Evolutionary conservation across 345 rosid species (phyloP).

Genomic region (Eucalyptus pauciflora): DNA sequence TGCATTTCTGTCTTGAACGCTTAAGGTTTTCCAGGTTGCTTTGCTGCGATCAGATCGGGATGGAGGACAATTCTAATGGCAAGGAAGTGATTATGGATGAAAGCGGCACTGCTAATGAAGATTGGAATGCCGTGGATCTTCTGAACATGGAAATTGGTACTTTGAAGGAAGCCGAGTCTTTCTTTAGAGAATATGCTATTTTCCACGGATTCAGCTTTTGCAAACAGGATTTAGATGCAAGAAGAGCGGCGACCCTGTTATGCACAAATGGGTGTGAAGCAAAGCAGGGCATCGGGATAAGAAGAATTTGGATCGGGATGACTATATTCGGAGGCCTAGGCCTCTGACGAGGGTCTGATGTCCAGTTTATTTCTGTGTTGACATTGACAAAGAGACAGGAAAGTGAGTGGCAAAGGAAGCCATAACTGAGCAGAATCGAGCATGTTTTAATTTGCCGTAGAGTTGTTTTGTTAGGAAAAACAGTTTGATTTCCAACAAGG

Average conservation of each 20-base stretch:
- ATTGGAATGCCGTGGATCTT: no score
- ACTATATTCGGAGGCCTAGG: background rate
- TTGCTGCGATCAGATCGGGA: fast-evolving
- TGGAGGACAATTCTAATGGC: no score
- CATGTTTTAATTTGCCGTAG: background rate
- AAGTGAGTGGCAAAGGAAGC: background rate
- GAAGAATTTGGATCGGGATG: background rate
- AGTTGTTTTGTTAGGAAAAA: background rate
- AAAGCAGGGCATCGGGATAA: background rate
- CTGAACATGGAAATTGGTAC: no score
- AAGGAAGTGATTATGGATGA: no score
- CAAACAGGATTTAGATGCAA: background rate
- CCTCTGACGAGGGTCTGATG: background rate
- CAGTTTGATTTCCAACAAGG: no score
- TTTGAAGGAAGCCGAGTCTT: no score
- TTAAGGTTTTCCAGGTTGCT: no score
- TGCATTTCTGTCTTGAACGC: no score
- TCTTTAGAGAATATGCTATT: background rate
- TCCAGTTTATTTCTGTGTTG: background rate
- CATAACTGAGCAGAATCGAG: background rate
- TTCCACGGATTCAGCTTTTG: background rate
- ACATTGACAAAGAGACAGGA: background rate
- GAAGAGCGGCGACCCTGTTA: background rate
- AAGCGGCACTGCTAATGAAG: no score
- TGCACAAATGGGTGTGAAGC: background rate